Base-by-base conservation (phyloP, 495 filamentous ascomycete genomes). In the Glutinoglossum americanum region DNA sequence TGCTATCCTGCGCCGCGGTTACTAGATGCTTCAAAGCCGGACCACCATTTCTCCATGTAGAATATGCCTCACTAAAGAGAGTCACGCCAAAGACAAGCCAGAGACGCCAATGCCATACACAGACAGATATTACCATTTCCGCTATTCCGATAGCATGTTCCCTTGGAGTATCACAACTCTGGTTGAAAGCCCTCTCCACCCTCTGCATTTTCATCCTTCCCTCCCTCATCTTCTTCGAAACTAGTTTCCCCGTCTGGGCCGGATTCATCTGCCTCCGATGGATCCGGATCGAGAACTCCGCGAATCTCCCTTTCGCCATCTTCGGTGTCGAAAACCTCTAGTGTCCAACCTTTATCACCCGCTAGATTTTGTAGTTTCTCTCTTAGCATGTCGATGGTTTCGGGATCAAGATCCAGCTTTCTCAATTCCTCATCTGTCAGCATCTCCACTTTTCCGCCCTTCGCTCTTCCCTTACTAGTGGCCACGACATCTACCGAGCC, bases 361-460 rank as follows among this genome's bases (percentile, higher is more conserved):
- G 74, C 77, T 11, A 74, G 55, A 53, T 66, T 67, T 62, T 76
- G 65, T 51, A 81, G 59, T 62, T 83, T 71, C 59, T 80, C 73
- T 62, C 73, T 75, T 58, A 88, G 69, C 57, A 74, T 70, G 56
- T 88, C 81, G 2, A 92, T 68, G 57, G 76, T 73, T 56, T 83
- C 74, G 8, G 78, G 76, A 60, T 83, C 78, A n/a, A 94, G 69
- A 23, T 83, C 77, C 59, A 85, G 69, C 62, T 82, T 79, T 63
- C 78, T 76, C 51, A 94, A 64, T 37, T 83, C 79, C 41, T 83
- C 77, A 41, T 77, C 74, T 9, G 71, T 73, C 57, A 83, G 61
- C 44, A 69, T 66, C 28, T 74, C 62, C 41, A 80, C 64, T 62
- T 77, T 70, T 39, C 76, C 78, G n/a, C 78, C 79, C 44, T 80